These are phyloP conservation scores for Syzygium aqueum DNA, from an alignment of 345 rosid species.

Conservation along the genomic window DNA sequence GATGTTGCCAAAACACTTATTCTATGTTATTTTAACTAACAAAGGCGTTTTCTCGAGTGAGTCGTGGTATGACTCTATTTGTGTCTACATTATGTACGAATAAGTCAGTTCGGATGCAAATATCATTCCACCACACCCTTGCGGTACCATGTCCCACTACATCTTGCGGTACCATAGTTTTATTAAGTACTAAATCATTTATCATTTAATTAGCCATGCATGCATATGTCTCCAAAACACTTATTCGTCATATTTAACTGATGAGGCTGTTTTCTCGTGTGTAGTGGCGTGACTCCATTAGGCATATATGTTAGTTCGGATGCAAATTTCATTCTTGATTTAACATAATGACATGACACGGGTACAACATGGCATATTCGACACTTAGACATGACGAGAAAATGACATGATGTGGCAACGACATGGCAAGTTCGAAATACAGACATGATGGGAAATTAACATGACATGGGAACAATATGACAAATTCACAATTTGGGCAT, in stretches of 20 bases:
- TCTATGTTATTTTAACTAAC: neutral
- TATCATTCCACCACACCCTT: no score
- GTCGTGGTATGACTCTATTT: neutral
- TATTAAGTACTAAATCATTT: no score
- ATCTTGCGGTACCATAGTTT: no score
- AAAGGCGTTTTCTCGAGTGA: neutral
- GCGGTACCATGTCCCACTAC: no score
- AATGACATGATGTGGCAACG: neutral
- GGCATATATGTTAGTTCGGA: neutral
- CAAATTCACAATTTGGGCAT: neutral
- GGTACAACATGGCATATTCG: neutral
- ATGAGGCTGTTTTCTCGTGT: no score
- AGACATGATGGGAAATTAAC: neutral
- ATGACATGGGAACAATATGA: neutral
- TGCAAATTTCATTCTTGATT: neutral
- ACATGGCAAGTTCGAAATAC: neutral
- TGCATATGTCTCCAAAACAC: no score
- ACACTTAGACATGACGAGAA: neutral
- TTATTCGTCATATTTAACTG: no score
- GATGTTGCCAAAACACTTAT: neutral
- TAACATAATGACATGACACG: neutral
- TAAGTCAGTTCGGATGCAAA: no score
- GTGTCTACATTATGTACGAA: no score
- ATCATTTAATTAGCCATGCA: no score
- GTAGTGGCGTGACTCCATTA: no score